These are phyloP conservation scores for Microbotryomycetes sp. DNA, from an alignment of 1,284 basidiomycete genomes.

Conservation along the genomic window DNA sequence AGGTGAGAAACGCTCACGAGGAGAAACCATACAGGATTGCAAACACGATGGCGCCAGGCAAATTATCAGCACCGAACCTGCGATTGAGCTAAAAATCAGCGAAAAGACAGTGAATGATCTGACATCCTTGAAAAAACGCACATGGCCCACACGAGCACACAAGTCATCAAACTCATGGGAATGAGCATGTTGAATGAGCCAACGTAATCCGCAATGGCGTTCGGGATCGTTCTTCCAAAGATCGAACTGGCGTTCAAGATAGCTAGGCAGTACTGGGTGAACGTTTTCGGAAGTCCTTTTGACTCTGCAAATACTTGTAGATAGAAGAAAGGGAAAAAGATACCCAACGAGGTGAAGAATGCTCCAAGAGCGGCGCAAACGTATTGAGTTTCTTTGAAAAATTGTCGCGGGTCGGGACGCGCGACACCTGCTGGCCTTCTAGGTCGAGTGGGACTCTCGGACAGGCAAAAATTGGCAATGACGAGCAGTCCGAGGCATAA, in stretches of 20 bases:
- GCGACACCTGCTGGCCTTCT: background rate
- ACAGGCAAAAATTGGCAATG: conserved; percentile 22
- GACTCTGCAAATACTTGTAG: conserved; percentile 30
- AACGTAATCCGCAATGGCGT: conserved; percentile 15
- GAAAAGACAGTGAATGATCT: background rate
- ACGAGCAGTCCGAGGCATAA: conserved; percentile 20
- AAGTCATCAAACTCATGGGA: background rate
- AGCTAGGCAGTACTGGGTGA: conserved; percentile 18
- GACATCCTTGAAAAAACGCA: background rate
- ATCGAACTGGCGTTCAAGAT: conserved; percentile 25
- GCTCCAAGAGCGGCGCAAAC: background rate
- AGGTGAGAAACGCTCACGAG: background rate
- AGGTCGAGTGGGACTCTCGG: background rate
- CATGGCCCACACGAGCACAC: conserved; percentile 6
- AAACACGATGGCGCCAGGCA: conserved; percentile 35
- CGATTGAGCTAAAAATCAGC: background rate
- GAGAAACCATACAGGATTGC: conserved; percentile 39
- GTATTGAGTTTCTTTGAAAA: background rate
- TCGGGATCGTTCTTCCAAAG: conserved; percentile 26
- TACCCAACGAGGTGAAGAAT: background rate
- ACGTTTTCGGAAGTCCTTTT: conserved; percentile 30
- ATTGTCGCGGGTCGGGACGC: background rate
- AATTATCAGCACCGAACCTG: conserved; percentile 1
- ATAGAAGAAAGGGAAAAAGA: conserved; percentile 2
- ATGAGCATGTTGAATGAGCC: background rate